phyloP scores from a whole-genome alignment of 345 rosid species.

The Syzygium jambos region DNA sequence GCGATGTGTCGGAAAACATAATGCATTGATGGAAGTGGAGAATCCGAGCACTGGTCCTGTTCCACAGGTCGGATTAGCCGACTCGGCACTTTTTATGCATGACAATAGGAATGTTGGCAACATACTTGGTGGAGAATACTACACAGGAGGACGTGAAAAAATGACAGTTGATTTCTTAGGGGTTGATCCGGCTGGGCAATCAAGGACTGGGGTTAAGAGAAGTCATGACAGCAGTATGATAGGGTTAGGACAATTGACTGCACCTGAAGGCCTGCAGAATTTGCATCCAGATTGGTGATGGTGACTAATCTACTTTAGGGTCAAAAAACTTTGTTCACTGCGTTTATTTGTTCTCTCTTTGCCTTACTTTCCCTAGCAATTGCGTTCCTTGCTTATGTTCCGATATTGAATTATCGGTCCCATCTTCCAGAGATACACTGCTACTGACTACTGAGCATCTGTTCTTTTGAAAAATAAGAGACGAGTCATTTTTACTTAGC shows the following conservation, averaged over 20 bases:
- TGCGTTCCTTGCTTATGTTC: background rate
- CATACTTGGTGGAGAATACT: slow-evolving; percentile 6
- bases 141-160: slow-evolving; percentile 17
- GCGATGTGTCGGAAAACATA: background rate
- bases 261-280: slow-evolving; percentile 12
- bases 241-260: slow-evolving; percentile 11
- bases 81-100: background rate
- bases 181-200: slow-evolving; percentile 24
- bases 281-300: slow-evolving; percentile 28
- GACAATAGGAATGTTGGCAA: background rate
- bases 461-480: background rate
- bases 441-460: background rate
- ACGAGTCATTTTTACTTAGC: background rate
- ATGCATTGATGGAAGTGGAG: background rate
- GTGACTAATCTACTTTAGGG: background rate
- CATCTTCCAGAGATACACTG: background rate
- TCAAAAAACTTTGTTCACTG: background rate
- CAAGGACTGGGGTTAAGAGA: slow-evolving; percentile 11
- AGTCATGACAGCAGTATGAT: slow-evolving; percentile 6
- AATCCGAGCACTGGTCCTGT: background rate
- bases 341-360: background rate
- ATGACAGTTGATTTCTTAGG: slow-evolving; percentile 45
- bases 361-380: background rate
- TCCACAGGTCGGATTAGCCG: background rate
- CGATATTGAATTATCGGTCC: background rate